Base-by-base conservation (phyloP, 805 yeast species). In the Wickerhamiella kazuoi region DNA sequence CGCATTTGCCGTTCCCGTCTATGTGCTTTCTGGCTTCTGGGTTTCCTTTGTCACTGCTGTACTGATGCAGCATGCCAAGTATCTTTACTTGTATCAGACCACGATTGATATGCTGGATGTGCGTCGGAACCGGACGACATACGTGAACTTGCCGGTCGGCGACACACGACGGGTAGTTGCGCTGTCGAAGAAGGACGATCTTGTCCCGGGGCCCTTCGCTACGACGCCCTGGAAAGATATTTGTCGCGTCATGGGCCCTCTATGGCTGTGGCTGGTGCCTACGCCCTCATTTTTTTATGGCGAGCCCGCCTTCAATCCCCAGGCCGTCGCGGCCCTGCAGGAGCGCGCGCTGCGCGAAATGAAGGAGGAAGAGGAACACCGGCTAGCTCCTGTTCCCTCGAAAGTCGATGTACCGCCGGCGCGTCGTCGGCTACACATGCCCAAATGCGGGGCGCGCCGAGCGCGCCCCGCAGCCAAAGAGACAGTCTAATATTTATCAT, bases 91-190 rank as follows among this genome's bases (percentile, higher is more conserved):
- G 28, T 30, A 44, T 24, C 52, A 50, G 21, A 44, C 51, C 3
- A 47, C 53, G 1, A 32, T 81, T 11, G 87, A 79, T 45, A 74
- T 70, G 28, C 51, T 76, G 30, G 56, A 64, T 14, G 44, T 59
- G 24, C 59, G 43, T 7, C 38, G 48, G 3, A 37, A 37, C n/a
- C 31, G 36, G n/a, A 37, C 39, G 21, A 54, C 53, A 2, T 47
- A 48, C 11, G 67, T 65, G 47, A 58, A 58, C 40, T 47, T 58
- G 16, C 64, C 66, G 59, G 61, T 61, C 49, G 53, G 61, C 34
- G 56, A 62, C 13, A 14, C 37, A 20, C 45, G 52, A 29, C 64
- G 70, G 35, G 51, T 64, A 2, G 64, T 71, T 2, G 71, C 69
- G 3, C 60, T 64, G 18, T 57, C 63, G 39, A 62, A 62, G 41